Evolutionary conservation across 2,329 filamentous ascomycete species (phyloP).

Genomic region (Colletotrichum sp.): DNA sequence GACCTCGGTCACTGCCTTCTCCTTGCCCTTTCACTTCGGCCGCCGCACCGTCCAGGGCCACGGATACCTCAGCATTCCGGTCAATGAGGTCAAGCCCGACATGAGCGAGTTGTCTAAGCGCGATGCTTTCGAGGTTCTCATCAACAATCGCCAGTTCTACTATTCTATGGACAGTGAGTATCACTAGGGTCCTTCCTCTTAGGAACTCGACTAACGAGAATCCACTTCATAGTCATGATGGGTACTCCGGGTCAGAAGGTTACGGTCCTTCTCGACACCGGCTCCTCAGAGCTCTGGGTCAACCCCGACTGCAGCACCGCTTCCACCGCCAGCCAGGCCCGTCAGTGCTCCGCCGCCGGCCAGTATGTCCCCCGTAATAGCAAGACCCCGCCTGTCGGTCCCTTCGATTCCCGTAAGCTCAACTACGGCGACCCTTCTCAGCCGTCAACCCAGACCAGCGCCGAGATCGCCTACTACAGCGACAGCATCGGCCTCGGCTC

Average conservation of each 20-base stretch:
- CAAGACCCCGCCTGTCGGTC: conserved; percentile 39
- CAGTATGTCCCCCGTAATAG: conserved; percentile 49
- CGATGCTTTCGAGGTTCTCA: conserved; percentile 30
- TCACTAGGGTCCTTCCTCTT: not conserved
- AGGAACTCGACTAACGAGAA: not conserved
- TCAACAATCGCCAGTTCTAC: conserved; percentile 42
- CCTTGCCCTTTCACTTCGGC: conserved; percentile 24
- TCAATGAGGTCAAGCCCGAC: conserved; percentile 25
- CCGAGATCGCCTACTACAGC: conserved; percentile 48
- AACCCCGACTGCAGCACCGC: conserved; percentile 53
- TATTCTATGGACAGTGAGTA: conserved; percentile 42
- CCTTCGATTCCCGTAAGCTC: conserved; percentile 40
- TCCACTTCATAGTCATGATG: conserved; percentile 39
- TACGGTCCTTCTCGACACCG: conserved; percentile 54
- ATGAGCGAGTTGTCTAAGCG: not conserved
- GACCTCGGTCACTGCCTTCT: conserved; percentile 5
- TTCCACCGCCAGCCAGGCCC: conserved; percentile 32
- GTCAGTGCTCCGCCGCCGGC: conserved; percentile 45
- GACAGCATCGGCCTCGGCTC: conserved; percentile 52
- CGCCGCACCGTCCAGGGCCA: conserved; percentile 33
- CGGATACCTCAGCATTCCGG: conserved; percentile 41
- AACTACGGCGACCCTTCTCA: conserved; percentile 44
- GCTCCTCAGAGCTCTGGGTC: conserved; percentile 61
- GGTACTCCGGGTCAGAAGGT: conserved; percentile 47
- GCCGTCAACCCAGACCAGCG: conserved; percentile 37